A percentile compares a stretch with the other conserved stretches of the same genome.
Conservation (phyloP, 2,329 filamentous ascomycete genomes). For the Oidium heveae region DNA sequence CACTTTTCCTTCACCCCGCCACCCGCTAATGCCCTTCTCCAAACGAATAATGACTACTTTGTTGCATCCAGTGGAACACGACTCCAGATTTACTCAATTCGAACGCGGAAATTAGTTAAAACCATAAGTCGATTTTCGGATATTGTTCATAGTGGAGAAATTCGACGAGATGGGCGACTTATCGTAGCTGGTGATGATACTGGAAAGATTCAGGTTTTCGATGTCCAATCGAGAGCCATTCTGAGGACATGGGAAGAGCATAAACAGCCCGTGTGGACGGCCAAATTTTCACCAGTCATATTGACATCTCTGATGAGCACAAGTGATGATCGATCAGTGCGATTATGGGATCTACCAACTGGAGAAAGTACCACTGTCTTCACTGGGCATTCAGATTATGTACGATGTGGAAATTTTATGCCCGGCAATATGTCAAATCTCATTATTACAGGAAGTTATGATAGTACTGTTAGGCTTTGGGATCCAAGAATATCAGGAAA, state of each 20-base stretch:
- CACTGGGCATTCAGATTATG: constrained; percentile 75
- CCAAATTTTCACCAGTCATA: constrained; percentile 74
- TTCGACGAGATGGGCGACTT: constrained; percentile 69
- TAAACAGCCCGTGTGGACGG: constrained; percentile 81
- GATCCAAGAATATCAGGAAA: constrained; percentile 50
- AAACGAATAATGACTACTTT: constrained; percentile 43
- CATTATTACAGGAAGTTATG: constrained; percentile 77
- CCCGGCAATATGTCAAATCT: constrained; percentile 43
- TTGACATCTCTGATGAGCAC: constrained; percentile 70
- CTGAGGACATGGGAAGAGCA: constrained; percentile 88
- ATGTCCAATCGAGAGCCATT: constrained; percentile 70
- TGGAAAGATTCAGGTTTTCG: constrained; percentile 85
- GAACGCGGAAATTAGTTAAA: constrained; percentile 76
- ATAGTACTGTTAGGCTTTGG: constrained; percentile 82
- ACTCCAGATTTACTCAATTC: constrained; percentile 79
- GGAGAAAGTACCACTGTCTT: constrained; percentile 55
- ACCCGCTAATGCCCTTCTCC: constrained; percentile 16
- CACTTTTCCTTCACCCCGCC: constrained; percentile 52
- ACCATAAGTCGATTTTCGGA: constrained; percentile 88
- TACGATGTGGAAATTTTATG: constrained; percentile 69
- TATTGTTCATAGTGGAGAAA: constrained; percentile 68
- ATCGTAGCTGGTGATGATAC: constrained; percentile 78
- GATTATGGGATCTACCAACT: constrained; percentile 78
- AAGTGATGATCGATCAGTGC: constrained; percentile 78
- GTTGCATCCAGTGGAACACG: constrained; percentile 85